Percentiles rank a stretch among this genome's conserved stretches.
Evolutionary conservation across 2,329 filamentous ascomycete species (phyloP).

Genomic region (Fusarium nelsonii): DNA sequence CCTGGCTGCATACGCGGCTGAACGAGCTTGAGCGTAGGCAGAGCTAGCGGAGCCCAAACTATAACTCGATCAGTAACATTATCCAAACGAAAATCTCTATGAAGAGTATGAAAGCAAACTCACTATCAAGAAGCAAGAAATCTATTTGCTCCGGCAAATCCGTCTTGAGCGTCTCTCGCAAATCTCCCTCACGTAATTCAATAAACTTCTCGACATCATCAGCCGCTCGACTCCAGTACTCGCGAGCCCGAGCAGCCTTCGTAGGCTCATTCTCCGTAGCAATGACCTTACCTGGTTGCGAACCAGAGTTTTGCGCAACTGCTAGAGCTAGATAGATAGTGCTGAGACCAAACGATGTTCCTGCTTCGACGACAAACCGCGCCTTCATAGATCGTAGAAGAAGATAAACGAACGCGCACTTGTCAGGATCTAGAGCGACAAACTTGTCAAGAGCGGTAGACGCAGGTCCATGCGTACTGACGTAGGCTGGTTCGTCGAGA

Average conservation of each 20-base stretch:
- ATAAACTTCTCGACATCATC: conserved; percentile 62
- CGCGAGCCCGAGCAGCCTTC: conserved; percentile 65
- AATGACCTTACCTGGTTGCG: conserved; percentile 58
- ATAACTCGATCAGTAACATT: neutral
- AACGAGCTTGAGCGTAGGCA: conserved; percentile 64
- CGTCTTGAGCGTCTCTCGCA: conserved; percentile 64
- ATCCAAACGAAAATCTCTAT: neutral
- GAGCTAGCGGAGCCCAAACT: conserved; percentile 69
- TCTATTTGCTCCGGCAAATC: conserved; percentile 64
- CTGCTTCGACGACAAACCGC: conserved; percentile 67
- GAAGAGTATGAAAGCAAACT: conserved; percentile 47
- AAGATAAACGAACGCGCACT: conserved; percentile 68
- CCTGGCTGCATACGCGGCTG: conserved; percentile 60
- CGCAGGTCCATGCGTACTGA: conserved; percentile 45
- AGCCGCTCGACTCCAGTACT: conserved; percentile 66
- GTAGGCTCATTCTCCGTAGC: conserved; percentile 69
- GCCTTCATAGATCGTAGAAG: conserved; percentile 63
- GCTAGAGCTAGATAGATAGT: conserved; percentile 73
- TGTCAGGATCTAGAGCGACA: conserved; percentile 70
- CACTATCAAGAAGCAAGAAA: conserved; percentile 71
- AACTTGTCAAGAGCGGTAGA: conserved; percentile 62
- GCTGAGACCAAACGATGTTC: conserved; percentile 71
- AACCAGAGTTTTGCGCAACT: conserved; percentile 60
- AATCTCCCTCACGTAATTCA: conserved; percentile 68
- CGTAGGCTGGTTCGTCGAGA: conserved; percentile 48